Evolutionary conservation across 1,284 basidiomycete genomes (phyloP), one percentile per base, ranked within the genome.

Genomic region (Limonomyces culmigenus): DNA sequence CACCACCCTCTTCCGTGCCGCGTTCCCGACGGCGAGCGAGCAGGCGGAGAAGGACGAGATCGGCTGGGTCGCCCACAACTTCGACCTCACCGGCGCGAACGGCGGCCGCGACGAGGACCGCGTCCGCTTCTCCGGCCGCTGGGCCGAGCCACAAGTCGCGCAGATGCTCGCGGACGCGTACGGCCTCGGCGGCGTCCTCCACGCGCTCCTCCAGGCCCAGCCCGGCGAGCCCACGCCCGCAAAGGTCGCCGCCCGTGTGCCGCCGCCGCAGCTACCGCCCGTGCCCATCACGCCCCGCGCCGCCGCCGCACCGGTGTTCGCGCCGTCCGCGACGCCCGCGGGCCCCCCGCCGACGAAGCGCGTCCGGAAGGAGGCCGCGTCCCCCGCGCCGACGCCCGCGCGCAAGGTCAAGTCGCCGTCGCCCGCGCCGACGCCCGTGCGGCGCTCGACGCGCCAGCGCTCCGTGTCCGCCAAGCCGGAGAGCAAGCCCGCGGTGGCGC

Each of bases 1-100:
- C 14, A 95, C 91, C 4, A 95, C 93, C 42, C 95, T 99, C 87
- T 97, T 89, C 65, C 86, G 89, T 46, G 88, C 92, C 18, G 89
- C 92, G 0, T 98, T 92, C 59, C 93, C 95, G 6, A 73, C 65
- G 37, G 84, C 91, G 1, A 60, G 66, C 20, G 85, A 88, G 2
- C 66, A 70, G 32, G 76, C 80, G 15, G 93, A 97, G 58, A 75
- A 74, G 50, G 60, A 59, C 20, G 93, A 98, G 58, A 72, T 85
- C 46, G 67, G 72, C 35, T 96, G 84, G 83, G 77, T 91, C 41
- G 84, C 83, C 50, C 69, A 76, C 18, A 70, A 63, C 45, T 86
- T 73, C 57, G 85, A 95, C 53, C 70, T 79, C 36, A 51, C 69
- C 5, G 76, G 78, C 19, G 85, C 85, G 47, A 95, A 95, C 54